Conservation (phyloP, 1,284 basidiomycete species). For the Athelia psychrophila region DNA sequence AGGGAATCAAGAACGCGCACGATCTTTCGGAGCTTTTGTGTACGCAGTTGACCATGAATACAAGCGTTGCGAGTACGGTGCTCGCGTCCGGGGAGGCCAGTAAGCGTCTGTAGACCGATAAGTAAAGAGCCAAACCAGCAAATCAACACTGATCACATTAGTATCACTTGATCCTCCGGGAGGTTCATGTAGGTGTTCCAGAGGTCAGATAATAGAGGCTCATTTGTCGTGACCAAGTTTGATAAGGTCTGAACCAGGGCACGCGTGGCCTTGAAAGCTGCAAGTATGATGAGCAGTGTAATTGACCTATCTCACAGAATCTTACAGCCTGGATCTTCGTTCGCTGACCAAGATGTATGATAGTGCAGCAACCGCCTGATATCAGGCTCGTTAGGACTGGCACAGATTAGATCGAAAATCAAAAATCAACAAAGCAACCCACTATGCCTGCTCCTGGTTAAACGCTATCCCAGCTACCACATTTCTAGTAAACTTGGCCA, state of each 20-base stretch:
- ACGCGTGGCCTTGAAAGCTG: slow-evolving; percentile 56
- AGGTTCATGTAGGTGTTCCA: slow-evolving; percentile 64
- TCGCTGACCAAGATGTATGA: slow-evolving; percentile 67
- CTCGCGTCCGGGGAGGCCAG: slow-evolving; percentile 64
- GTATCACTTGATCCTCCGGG: slow-evolving; percentile 70
- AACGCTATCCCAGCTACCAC: slow-evolving; percentile 62
- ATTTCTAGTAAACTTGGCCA: slow-evolving; percentile 77
- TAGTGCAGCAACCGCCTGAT: slow-evolving; percentile 59
- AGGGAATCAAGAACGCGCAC: slow-evolving; percentile 40
- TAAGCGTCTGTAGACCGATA: slow-evolving; percentile 55
- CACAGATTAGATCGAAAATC: neutral
- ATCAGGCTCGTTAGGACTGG: slow-evolving; percentile 46
- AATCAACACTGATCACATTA: slow-evolving; percentile 53
- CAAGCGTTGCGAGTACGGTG: slow-evolving; percentile 60
- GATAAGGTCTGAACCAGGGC: slow-evolving; percentile 69
- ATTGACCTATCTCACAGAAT: too few relatives aligned
- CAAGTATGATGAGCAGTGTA: neutral
- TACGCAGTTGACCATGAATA: slow-evolving; percentile 73
- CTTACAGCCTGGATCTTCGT: slow-evolving; percentile 36
- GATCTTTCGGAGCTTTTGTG: slow-evolving; percentile 49
- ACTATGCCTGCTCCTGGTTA: slow-evolving; percentile 71
- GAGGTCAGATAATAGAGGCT: slow-evolving; percentile 47
- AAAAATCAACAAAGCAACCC: slow-evolving; percentile 26
- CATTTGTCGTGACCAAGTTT: slow-evolving; percentile 72
- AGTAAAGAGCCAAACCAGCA: slow-evolving; percentile 11